Evolutionary conservation across 2,329 filamentous ascomycete species (phyloP), one percentile per base, ranked within the genome.

Genomic region (Penicillium sp.): DNA sequence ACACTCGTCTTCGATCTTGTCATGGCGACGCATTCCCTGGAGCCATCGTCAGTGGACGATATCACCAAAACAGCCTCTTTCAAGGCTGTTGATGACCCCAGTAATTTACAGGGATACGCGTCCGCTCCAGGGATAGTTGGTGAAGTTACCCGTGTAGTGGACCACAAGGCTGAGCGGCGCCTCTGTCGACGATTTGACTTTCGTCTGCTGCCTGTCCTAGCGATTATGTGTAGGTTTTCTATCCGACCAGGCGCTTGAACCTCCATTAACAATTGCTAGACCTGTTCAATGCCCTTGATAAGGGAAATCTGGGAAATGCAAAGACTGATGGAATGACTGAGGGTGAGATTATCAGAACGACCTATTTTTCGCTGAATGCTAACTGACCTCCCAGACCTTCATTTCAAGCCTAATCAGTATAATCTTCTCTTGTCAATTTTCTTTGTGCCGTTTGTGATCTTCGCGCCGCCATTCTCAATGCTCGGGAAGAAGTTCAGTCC

Each of bases 401-500:
- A 83, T 31, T 87, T 92, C 73, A 80, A 80, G 44, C 71, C 75
- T 1, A 81, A 85, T 61, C 82, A 90, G 69, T 90, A 91, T 75
- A 91, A 90, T 69, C 81, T 86, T 27, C 82, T 91, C 48, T 73
- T 91, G 35, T 83, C 81, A 51, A 86, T 92, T 62, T 92, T 92
- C 78, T 92, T 89, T 72, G 80, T 92, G 7, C 89, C 89, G 0
- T 91, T 89, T 69, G 88, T 91, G 35, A 68, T 92, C 3, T 88
- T 86, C 53, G 88, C 87, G 1, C 87, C 87, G 0, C 84, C 86
- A 1, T 73, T 90, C 39, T 80, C 78, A 13, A 87, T 91, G 75
- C 68, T 89, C 4, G 88, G 88, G 53, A 91, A 90, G 76, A 86
- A 83, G 59, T 88, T 81, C 66, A 87, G 87, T 0, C 85, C 88